These are phyloP conservation scores for Spencermartinsiella europaea DNA, from an alignment of 805 yeast species.

Conservation along the genomic window DNA sequence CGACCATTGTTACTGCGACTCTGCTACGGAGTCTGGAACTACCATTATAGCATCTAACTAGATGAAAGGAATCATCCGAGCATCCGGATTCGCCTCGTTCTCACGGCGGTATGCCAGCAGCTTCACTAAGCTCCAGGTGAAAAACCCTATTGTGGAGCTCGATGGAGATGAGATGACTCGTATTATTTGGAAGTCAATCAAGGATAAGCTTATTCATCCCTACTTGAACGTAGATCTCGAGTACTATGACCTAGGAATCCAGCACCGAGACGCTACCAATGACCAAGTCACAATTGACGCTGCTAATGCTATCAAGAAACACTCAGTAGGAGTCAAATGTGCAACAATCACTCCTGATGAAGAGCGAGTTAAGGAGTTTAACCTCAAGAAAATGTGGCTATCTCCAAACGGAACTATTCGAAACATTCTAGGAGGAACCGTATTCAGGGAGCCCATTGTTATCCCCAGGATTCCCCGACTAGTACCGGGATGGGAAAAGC, in stretches of 20 bases:
- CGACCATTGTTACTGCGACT: no score
- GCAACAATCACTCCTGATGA: constrained; percentile 97
- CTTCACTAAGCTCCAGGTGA: constrained; percentile 60
- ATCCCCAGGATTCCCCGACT: constrained; percentile 83
- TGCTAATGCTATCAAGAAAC: constrained; percentile 81
- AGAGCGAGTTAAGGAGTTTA: constrained; percentile 87
- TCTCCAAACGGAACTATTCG: constrained; percentile 97
- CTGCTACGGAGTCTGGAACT: no score
- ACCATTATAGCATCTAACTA: no score
- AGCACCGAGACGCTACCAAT: constrained; percentile 79
- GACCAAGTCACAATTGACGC: constrained; percentile 87
- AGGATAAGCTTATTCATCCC: constrained; percentile 79
- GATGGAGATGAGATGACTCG: constrained; percentile 98
- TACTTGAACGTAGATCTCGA: constrained; percentile 81
- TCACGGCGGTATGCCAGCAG: neutral
- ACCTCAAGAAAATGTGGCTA: constrained; percentile 92
- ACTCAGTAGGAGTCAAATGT: constrained; percentile 93
- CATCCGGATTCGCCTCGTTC: neutral
- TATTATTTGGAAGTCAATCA: constrained; percentile 89
- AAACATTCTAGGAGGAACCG: constrained; percentile 93
- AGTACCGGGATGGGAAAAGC: constrained; percentile 89
- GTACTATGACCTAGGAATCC: constrained; percentile 86
- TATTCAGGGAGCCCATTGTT: constrained; percentile 93
- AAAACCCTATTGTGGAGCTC: constrained; percentile 90
- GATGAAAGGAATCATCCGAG: neutral